phyloP scores from a whole-genome alignment of 192 early-diverging fungal species.

The Coemansia sp. region DNA sequence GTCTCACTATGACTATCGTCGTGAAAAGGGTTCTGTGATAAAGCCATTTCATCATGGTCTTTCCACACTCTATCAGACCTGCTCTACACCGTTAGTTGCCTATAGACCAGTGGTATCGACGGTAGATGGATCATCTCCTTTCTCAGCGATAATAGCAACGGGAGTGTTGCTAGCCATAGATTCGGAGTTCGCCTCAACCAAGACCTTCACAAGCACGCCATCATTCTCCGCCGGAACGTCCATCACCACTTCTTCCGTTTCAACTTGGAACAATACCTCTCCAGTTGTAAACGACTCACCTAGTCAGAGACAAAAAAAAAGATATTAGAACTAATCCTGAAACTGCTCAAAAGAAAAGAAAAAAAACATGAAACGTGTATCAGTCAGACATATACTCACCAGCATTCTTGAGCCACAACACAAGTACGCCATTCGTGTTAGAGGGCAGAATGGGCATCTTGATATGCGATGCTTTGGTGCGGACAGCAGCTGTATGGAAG shows the following conservation, averaged over 20 bases:
- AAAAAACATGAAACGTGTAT: too few relatives aligned
- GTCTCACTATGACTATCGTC: too few relatives aligned
- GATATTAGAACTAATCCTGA: neutral
- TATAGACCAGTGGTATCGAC: conserved; percentile 66
- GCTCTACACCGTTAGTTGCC: neutral
- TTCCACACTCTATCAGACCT: too few relatives aligned
- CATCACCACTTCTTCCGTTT: conserved; percentile 99
- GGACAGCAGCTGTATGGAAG: conserved; percentile 58
- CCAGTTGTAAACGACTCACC: conserved; percentile 88
- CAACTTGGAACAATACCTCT: conserved; percentile 91
- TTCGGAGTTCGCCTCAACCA: conserved; percentile 61
- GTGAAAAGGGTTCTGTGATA: too few relatives aligned
- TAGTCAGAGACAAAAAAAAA: neutral
- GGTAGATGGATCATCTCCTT: conserved; percentile 80
- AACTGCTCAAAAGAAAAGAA: neutral
- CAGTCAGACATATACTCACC: neutral
- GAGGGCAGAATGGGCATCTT: conserved; percentile 96
- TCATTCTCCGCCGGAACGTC: conserved; percentile 99
- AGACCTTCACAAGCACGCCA: conserved; percentile 92
- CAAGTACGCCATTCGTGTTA: conserved; percentile 95
- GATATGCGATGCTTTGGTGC: conserved; percentile 55
- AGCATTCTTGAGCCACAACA: conserved; percentile 89
- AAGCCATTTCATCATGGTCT: too few relatives aligned
- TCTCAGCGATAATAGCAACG: conserved; percentile 86
- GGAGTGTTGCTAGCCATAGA: conserved; percentile 75